Conservation (phyloP, 768 basidiomycete genomes). For the Baorangia bicolor region DNA sequence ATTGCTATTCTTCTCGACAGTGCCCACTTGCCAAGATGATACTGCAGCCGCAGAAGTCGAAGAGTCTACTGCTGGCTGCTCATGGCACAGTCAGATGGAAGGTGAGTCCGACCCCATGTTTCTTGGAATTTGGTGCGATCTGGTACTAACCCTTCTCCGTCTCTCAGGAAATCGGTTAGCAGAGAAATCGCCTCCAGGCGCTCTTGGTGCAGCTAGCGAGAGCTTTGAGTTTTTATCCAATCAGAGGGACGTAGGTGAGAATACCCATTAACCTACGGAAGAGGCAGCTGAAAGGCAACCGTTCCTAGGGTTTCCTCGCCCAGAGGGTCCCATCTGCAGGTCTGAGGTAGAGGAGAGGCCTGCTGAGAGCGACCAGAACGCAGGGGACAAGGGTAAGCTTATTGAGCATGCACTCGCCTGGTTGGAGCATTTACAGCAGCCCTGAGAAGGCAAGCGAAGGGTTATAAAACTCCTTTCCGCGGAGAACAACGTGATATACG, state of each 20-base stretch:
- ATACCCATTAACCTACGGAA: neutral
- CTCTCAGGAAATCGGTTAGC: neutral
- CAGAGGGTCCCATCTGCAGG: neutral
- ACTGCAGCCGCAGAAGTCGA: neutral
- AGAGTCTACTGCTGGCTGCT: neutral
- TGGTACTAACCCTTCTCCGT: neutral
- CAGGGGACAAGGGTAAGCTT: too few species aligned
- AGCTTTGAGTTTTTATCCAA: neutral
- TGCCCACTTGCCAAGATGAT: neutral
- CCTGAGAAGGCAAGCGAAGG: neutral
- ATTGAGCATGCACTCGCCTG: neutral
- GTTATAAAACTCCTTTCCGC: neutral
- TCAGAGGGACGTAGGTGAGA: neutral
- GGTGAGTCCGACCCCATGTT: neutral
- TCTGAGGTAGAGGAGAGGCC: too few species aligned
- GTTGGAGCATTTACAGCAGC: neutral
- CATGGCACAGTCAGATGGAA: neutral
- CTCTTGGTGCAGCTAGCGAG: neutral
- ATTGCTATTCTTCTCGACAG: neutral
- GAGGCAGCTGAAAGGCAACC: neutral
- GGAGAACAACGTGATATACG: neutral
- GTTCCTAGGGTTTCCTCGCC: neutral
- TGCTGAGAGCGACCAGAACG: too few species aligned
- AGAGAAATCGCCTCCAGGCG: neutral
- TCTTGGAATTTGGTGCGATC: neutral